These are phyloP conservation scores for Linum lewisii DNA, from an alignment of 345 rosid genomes.

Conservation along the genomic window DNA sequence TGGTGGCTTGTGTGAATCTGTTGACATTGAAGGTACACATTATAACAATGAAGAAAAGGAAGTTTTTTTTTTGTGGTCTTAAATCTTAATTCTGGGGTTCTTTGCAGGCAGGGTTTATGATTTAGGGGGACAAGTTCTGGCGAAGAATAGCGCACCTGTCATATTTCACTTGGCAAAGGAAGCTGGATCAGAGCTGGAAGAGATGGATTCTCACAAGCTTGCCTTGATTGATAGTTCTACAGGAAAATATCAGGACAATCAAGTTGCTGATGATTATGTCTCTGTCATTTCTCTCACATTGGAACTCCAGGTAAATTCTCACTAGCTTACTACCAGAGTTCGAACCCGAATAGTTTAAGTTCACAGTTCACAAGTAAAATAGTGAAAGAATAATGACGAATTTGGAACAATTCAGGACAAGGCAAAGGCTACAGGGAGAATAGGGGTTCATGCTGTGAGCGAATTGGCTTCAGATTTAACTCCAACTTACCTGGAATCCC, in stretches of 20 bases:
- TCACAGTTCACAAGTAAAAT: no score
- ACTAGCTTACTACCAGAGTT: no score
- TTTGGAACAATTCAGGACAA: conserved; percentile 32
- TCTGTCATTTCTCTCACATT: conserved; percentile 46
- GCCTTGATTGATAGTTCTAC: conserved; percentile 45
- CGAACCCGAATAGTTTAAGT: no score
- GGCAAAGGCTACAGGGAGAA: conserved; percentile 35
- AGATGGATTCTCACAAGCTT: conserved; percentile 61
- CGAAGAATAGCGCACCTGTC: conserved; percentile 55
- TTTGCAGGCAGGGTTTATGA: conserved; percentile 49
- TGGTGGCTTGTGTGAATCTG: conserved; percentile 67
- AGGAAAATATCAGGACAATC: conserved; percentile 39
- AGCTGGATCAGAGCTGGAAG: conserved; percentile 37
- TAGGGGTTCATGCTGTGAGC: conserved; percentile 54
- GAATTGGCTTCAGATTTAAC: conserved; percentile 49
- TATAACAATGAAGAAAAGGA: neutral
- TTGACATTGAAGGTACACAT: conserved; percentile 47
- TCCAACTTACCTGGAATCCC: conserved; percentile 33
- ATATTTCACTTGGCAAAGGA: conserved; percentile 57
- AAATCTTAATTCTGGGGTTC: neutral
- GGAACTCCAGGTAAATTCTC: conserved; percentile 44
- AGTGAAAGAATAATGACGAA: no score
- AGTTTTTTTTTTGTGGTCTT: neutral
- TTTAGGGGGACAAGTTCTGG: conserved; percentile 69
- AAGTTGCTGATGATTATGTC: conserved; percentile 57